These are phyloP conservation scores for Backusella australiensis DNA, from an alignment of 192 early-diverging fungal species.

Conservation along the genomic window DNA sequence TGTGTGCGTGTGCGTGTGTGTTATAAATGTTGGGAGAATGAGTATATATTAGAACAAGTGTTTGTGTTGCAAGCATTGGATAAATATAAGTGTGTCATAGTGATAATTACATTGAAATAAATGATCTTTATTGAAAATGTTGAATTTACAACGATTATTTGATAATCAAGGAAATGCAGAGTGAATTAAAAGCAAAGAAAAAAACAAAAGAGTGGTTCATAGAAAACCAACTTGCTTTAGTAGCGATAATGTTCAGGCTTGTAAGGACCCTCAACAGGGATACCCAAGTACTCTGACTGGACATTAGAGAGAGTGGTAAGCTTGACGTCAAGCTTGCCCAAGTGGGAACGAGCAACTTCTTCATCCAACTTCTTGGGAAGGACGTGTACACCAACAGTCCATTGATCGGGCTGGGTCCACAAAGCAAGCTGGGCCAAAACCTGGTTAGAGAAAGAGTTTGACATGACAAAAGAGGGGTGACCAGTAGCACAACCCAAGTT, in stretches of 20 bases:
- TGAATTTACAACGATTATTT: neutral
- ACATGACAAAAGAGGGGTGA: slow-evolving; percentile 99
- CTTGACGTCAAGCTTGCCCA: slow-evolving; percentile 94
- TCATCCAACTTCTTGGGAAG: slow-evolving; percentile 99
- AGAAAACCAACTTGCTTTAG: slow-evolving; percentile 36
- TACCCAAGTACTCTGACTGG: slow-evolving; percentile 76
- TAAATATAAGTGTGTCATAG: neutral
- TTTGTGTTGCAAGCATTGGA: neutral
- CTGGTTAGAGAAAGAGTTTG: slow-evolving; percentile 99
- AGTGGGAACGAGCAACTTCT: slow-evolving; percentile 95
- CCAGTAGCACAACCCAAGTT: slow-evolving; percentile 99
- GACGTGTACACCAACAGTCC: slow-evolving; percentile 95
- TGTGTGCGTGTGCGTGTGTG: neutral
- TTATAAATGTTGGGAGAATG: neutral
- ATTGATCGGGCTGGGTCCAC: slow-evolving; percentile 87
- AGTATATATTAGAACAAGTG: neutral
- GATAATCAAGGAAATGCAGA: neutral
- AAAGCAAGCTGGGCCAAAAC: slow-evolving; percentile 97
- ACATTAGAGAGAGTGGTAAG: slow-evolving; percentile 74
- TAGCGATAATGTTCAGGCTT: slow-evolving; percentile 98
- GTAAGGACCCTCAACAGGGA: slow-evolving; percentile 85
- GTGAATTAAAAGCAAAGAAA: neutral
- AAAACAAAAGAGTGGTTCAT: neutral
- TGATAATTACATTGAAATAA: neutral
- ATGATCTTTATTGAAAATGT: neutral